phyloP scores from a whole-genome alignment of 2,329 filamentous ascomycete genomes.

The Cladobotryum protrusum region DNA sequence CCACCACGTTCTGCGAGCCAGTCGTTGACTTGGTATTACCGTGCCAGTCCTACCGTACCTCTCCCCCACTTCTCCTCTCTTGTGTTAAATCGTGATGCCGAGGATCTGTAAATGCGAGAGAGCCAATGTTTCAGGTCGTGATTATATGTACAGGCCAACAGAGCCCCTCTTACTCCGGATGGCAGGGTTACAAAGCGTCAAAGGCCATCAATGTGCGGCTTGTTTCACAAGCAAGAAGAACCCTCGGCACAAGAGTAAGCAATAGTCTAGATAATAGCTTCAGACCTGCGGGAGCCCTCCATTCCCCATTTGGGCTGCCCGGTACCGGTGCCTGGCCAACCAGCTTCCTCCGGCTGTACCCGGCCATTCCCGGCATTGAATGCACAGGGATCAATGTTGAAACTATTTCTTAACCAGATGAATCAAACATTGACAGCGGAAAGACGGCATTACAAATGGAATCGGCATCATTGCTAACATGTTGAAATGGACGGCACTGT shows the following conservation, averaged over 20 bases:
- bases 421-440: too few species aligned
- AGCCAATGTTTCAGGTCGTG: background rate
- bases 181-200: too few species aligned
- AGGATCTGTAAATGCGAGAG: background rate
- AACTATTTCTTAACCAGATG: background rate
- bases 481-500: too few species aligned
- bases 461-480: too few species aligned
- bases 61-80: constrained; percentile 1
- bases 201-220: too few species aligned
- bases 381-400: background rate
- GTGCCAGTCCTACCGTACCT: background rate
- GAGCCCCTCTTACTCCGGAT: background rate
- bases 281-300: too few species aligned
- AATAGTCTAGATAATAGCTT: background rate
- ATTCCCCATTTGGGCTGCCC: too few species aligned
- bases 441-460: too few species aligned
- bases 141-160: background rate
- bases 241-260: too few species aligned
- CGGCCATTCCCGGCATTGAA: constrained; percentile 4
- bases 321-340: constrained; percentile 9
- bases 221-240: too few species aligned
- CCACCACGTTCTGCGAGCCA: too few species aligned
- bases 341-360: constrained; percentile 7
- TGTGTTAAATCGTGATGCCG: constrained; percentile 1
- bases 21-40: too few species aligned